These are phyloP conservation scores for Eucalyptus coolabah DNA, from an alignment of 345 rosid species.

Conservation along the genomic window DNA sequence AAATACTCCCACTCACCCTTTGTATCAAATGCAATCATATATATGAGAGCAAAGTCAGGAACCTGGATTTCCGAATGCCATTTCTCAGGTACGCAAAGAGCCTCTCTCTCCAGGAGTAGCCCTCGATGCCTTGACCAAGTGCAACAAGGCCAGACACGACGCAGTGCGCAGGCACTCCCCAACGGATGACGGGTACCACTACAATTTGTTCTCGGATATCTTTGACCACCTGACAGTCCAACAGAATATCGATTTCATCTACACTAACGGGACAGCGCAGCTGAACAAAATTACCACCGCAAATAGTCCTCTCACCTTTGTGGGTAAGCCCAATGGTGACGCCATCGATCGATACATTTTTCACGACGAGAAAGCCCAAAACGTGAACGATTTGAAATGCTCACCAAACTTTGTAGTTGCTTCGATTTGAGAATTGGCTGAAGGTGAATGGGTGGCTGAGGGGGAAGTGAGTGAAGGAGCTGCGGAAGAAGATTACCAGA, in stretches of 20 bases:
- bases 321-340: slow-evolving; percentile 13
- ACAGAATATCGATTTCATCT: slow-evolving; percentile 32
- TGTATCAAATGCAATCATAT: not conserved
- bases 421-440: not conserved
- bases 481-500: too few relatives aligned
- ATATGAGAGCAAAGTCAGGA: not conserved
- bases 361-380: not conserved
- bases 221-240: slow-evolving; percentile 26
- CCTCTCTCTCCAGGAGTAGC: slow-evolving; percentile 17
- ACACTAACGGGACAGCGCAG: slow-evolving; percentile 5
- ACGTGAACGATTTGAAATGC: not conserved
- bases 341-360: not conserved
- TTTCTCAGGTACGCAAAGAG: not conserved
- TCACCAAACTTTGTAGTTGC: not conserved
- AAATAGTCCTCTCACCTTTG: slow-evolving; percentile 47
- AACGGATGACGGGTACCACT: slow-evolving; percentile 36
- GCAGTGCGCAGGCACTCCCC: slow-evolving; percentile 28
- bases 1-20: not conserved
- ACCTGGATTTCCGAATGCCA: not conserved
- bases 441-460: slow-evolving; percentile 53
- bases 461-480: slow-evolving; percentile 20
- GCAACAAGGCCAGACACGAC: slow-evolving; percentile 23
- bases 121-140: slow-evolving; percentile 8
- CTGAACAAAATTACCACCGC: slow-evolving; percentile 23
- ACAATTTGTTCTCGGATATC: slow-evolving; percentile 18